These are phyloP conservation scores for Eutypella sp. DNA, from an alignment of 2,329 filamentous ascomycete genomes.

Conservation along the genomic window DNA sequence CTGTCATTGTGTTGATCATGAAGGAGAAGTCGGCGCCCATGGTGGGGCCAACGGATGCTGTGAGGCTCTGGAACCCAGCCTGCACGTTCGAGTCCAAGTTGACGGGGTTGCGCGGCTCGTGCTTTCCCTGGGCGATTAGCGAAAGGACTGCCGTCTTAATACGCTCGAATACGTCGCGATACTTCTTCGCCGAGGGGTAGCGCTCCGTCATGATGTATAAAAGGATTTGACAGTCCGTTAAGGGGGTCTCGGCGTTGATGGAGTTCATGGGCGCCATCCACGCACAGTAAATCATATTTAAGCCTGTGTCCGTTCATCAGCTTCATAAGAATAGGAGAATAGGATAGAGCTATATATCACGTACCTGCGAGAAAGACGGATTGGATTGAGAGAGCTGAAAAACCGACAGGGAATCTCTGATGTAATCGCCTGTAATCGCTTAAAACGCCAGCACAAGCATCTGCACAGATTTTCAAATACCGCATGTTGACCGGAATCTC, in stretches of 20 bases:
- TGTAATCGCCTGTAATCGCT: conserved; percentile 22
- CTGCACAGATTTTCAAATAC: conserved; percentile 21
- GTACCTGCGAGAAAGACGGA: conserved; percentile 26
- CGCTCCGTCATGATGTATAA: conserved; percentile 28
- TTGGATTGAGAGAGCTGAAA: conserved; percentile 26
- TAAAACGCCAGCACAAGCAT: conserved; percentile 24
- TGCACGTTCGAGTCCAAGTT: conserved; percentile 19
- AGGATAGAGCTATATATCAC: not conserved
- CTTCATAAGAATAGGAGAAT: not conserved
- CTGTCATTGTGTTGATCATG: conserved; percentile 27
- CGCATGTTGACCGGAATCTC: conserved; percentile 23
- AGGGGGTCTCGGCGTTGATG: conserved; percentile 17
- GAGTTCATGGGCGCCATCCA: conserved; percentile 22
- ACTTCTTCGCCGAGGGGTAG: conserved; percentile 26
- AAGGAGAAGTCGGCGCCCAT: conserved; percentile 23
- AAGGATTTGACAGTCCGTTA: conserved; percentile 26
- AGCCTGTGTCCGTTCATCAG: conserved; percentile 14
- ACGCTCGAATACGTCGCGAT: conserved; percentile 28
- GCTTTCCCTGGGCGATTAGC: conserved; percentile 23
- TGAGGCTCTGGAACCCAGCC: conserved; percentile 16
- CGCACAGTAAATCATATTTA: conserved; percentile 25
- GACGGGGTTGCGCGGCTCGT: conserved; percentile 24
- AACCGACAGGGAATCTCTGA: conserved; percentile 25
- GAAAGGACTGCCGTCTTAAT: conserved; percentile 22
- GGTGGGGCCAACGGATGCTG: conserved; percentile 16